Conservation (phyloP, 768 basidiomycete genomes). For the Mycena leptocephala region DNA sequence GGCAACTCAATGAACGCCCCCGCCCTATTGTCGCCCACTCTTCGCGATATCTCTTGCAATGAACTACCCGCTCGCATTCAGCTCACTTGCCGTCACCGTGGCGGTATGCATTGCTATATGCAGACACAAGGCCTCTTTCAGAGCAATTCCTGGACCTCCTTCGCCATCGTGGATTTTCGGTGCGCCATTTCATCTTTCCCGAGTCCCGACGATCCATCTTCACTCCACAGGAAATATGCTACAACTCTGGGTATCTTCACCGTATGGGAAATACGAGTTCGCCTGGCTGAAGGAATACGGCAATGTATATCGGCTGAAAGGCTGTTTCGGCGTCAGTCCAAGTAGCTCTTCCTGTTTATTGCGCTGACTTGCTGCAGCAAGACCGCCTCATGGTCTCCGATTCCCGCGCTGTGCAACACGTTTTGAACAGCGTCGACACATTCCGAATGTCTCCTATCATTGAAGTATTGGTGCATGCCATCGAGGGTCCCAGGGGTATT, state of each 20-base stretch:
- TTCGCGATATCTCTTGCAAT: background rate
- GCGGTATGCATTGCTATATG: background rate
- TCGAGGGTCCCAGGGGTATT: background rate
- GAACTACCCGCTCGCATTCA: too few species aligned
- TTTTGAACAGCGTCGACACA: background rate
- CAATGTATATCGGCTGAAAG: background rate
- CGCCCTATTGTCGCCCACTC: background rate
- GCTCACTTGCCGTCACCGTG: background rate
- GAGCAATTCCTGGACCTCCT: background rate
- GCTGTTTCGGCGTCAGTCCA: background rate
- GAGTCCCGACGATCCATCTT: too few species aligned
- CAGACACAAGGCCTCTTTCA: background rate
- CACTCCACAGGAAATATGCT: too few species aligned
- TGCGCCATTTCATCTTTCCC: too few species aligned
- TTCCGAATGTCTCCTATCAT: background rate
- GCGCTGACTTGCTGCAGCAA: background rate
- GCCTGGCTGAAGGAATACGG: constrained; percentile 1
- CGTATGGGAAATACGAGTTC: background rate
- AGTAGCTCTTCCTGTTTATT: background rate
- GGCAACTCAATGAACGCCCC: background rate
- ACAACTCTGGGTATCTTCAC: too few species aligned
- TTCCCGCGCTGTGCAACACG: background rate
- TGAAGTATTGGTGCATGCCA: background rate
- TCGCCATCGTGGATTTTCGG: background rate
- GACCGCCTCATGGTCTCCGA: too few species aligned